Base-by-base conservation (phyloP, 2,329 filamentous ascomycete species). In the Pestalotiopsis sp. region DNA sequence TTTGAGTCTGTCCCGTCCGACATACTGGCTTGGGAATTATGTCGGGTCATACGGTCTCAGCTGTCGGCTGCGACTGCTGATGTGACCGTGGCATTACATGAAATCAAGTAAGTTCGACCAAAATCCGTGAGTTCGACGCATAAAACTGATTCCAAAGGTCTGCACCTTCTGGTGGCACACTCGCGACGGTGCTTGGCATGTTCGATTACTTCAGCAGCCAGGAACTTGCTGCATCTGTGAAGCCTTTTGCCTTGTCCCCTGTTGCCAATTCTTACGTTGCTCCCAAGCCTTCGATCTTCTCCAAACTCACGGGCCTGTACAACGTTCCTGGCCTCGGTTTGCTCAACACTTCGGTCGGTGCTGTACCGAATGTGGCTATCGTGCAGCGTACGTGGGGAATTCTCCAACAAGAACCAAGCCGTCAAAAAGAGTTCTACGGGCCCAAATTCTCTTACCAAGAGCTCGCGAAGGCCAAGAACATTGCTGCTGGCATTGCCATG, bases 341-440 rank as follows among this genome's bases (percentile, higher is more conserved):
- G 20, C 78, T 89, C 61, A 87, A 89, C 0, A 86, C 86, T 0
- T 89, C 85, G 12, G 56, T 88, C 1, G 82, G 85, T 25, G 83
- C 76, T 6, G 75, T 78, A 11, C 85, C 86, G 1, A 88, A 92
- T 72, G 77, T 81, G 4, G 81, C 87, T 14, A 81, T 88, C 20
- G 85, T 92, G 5, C 85, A 90, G 71, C 84, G 90, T 58, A 86
- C 86, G 9, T 92, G 90, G 90, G 90, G 90, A 17, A 79, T 92
- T 1, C 78, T 88, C 11, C 78, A 82, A n/a, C 77, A 81, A 67
- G 80, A 82, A 2, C 81, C 84, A 7, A 82, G 76, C 38, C 83
- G 81, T 41, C 78, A 79, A 68, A 78, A 81, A 23, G 78, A 87
- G 67, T 82, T 82, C 56, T 92, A 92, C 72, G 90, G 90, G 0